Evolutionary conservation across 2,329 filamentous ascomycete genomes (phyloP), one percentile per base, ranked within the genome.

Genomic region (Colletotrichum eleusines): DNA sequence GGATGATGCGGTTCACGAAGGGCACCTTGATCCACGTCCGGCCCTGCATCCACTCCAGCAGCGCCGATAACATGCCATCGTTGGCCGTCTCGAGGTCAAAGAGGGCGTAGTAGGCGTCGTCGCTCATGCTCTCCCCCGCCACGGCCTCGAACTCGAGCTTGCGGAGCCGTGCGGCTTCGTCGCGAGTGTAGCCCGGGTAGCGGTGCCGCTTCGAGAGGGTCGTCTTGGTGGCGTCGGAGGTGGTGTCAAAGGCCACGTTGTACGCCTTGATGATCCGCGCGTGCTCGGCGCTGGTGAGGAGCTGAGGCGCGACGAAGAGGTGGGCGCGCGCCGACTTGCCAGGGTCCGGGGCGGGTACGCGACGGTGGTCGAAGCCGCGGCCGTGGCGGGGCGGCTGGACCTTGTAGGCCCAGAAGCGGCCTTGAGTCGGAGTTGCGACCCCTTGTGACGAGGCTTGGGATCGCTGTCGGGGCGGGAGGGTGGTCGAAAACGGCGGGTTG

Each of bases 31-130:
- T 50, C n/a, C 38, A 59, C 23, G 26, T 31, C 26, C 66, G 67
- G 46, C 72, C 72, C 46, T 64, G 58, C 48, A 66, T 70, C 59
- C 63, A 74, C 61, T 71, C 67, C 7, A 64, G 61, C 7, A 71
- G 61, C 23, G 42, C 59, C 20, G 68, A 72, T 28, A 71, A 23
- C 59, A 72, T 63, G 11, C 72, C 72, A n/a, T 73, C 72, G 26
- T 72, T 74, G n/a, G 63, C 26, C 8, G 31, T 66, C 60, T 66
- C 60, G 26, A 67, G 71, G 42, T 73, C 63, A 46, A 64, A 71
- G 51, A 74, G 57, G 61, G 60, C 46, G 57, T 68, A 69, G 44
- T 58, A 72, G 38, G 62, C 65, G 6, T 59, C 57, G 44, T 69
- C 61, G 5, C 61, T 63, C 42, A 73, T 62, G 51, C 33, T 59